Conservation (phyloP, 2,329 filamentous ascomycete genomes). For the Aspergillus calidoustus region DNA sequence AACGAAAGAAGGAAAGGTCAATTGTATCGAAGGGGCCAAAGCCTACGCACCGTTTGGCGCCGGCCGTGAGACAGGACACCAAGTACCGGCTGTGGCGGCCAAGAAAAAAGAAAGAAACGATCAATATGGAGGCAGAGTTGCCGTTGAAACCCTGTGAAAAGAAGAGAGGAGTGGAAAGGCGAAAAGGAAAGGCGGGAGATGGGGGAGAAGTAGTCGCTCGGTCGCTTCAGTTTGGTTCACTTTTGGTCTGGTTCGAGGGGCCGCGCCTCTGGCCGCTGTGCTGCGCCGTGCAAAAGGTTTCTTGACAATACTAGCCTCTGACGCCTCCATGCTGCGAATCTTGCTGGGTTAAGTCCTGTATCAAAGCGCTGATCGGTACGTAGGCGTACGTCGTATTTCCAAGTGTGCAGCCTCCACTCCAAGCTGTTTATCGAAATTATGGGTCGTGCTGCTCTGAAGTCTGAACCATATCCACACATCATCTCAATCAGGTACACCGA, state of each 20-base stretch:
- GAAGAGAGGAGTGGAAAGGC: slow-evolving; percentile 17
- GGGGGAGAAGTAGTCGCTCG: slow-evolving; percentile 17
- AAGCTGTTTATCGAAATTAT: slow-evolving; percentile 16
- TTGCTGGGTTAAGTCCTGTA: background rate
- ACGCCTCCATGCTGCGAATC: background rate
- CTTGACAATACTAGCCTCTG: background rate
- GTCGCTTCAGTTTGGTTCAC: slow-evolving; percentile 8
- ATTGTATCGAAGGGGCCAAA: slow-evolving; percentile 38
- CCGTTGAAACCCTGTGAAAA: slow-evolving; percentile 29
- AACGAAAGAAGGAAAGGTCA: slow-evolving; percentile 28
- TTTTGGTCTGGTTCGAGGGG: slow-evolving; percentile 16
- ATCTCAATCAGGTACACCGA: background rate
- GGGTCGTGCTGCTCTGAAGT: slow-evolving; percentile 9
- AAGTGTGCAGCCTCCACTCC: background rate
- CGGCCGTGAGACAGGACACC: slow-evolving; percentile 52
- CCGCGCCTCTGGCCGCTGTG: background rate
- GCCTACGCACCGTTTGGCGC: slow-evolving; percentile 53
- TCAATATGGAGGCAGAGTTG: slow-evolving; percentile 40
- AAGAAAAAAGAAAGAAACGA: slow-evolving; percentile 39
- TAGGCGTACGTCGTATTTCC: background rate
- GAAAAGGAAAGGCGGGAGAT: slow-evolving; percentile 22
- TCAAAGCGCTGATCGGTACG: background rate
- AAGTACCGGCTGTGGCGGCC: slow-evolving; percentile 52
- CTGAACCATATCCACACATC: background rate
- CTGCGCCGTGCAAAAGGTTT: too few species aligned